These are phyloP conservation scores for Talaromyces sp. DNA, from an alignment of 2,329 filamentous ascomycete species.

Conservation along the genomic window DNA sequence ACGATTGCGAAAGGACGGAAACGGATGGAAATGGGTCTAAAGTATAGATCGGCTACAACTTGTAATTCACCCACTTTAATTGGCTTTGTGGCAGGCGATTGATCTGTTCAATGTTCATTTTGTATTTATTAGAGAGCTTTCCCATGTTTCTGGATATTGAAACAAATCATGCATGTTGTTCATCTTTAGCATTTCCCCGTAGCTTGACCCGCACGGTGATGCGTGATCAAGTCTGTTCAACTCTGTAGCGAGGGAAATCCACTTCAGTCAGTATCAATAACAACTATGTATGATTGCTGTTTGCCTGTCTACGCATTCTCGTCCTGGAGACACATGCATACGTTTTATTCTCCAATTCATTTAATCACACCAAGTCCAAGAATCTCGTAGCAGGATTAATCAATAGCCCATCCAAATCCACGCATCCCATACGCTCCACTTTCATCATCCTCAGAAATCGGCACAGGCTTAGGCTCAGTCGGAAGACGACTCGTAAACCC, in stretches of 20 bases:
- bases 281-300: too few relatives aligned
- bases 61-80: conserved; percentile 23
- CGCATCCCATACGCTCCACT: conserved; percentile 44
- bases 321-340: too few relatives aligned
- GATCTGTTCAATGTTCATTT: conserved; percentile 1
- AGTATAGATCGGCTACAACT: conserved; percentile 16
- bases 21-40: conserved; percentile 42
- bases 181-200: neutral
- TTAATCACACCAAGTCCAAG: too few relatives aligned
- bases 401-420: conserved; percentile 41
- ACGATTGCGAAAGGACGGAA: conserved; percentile 56
- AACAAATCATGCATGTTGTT: conserved; percentile 3
- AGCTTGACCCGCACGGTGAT: too few relatives aligned
- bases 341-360: too few relatives aligned
- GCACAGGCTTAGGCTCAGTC: conserved; percentile 38
- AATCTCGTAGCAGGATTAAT: conserved; percentile 38
- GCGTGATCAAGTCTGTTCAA: too few relatives aligned
- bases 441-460: conserved; percentile 38
- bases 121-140: conserved; percentile 24
- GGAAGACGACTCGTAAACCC: conserved; percentile 46
- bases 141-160: conserved; percentile 15
- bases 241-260: too few relatives aligned
- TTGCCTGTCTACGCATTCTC: too few relatives aligned
- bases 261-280: too few relatives aligned
- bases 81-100: neutral